A percentile compares a stretch with the other conserved stretches of the same genome.
These are phyloP conservation scores for Afroboletus lepidellus DNA, from an alignment of 1,284 basidiomycete species.

Conservation along the genomic window DNA sequence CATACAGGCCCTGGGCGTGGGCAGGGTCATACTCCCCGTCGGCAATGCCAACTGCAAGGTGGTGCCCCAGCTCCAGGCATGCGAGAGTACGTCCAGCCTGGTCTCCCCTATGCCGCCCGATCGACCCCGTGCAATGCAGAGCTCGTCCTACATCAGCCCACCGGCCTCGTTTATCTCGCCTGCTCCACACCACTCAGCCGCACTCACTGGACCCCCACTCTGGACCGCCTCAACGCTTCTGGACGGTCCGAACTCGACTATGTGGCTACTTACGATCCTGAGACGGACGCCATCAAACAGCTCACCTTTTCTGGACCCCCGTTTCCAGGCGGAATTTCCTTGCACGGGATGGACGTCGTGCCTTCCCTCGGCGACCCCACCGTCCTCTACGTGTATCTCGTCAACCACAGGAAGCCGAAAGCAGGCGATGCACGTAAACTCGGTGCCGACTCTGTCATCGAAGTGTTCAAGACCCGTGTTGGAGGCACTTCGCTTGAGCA, in stretches of 20 bases:
- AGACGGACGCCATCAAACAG: conserved; percentile 44
- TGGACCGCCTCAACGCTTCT: conserved; percentile 44
- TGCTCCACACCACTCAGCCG: conserved; percentile 59
- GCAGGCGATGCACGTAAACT: conserved; percentile 38
- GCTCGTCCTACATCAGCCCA: conserved; percentile 52
- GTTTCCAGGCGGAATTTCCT: conserved; percentile 45
- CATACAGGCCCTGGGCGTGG: conserved; percentile 41
- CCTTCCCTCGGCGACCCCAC: conserved; percentile 46
- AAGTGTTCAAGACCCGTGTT: conserved; percentile 61
- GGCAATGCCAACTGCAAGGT: conserved; percentile 48
- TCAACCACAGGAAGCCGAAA: conserved; percentile 61
- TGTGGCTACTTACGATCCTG: conserved; percentile 60
- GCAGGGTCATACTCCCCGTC: conserved; percentile 42
- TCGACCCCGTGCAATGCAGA: conserved; percentile 39
- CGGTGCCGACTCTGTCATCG: conserved; percentile 71
- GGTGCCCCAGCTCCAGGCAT: conserved; percentile 56
- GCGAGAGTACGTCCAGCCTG: conserved; percentile 52
- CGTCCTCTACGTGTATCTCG: conserved; percentile 62
- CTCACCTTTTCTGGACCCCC: conserved; percentile 45
- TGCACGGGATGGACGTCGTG: conserved; percentile 75
- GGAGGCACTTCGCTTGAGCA: conserved; percentile 48
- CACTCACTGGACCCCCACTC: conserved; percentile 54
- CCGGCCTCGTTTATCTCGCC: conserved; percentile 65
- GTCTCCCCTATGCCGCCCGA: no score
- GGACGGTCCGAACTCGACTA: conserved; percentile 50